A percentile compares a stretch with the other conserved stretches of the same genome.
Evolutionary conservation across 2,329 filamentous ascomycete species (phyloP).

Genomic region (Fusarium acutatum): DNA sequence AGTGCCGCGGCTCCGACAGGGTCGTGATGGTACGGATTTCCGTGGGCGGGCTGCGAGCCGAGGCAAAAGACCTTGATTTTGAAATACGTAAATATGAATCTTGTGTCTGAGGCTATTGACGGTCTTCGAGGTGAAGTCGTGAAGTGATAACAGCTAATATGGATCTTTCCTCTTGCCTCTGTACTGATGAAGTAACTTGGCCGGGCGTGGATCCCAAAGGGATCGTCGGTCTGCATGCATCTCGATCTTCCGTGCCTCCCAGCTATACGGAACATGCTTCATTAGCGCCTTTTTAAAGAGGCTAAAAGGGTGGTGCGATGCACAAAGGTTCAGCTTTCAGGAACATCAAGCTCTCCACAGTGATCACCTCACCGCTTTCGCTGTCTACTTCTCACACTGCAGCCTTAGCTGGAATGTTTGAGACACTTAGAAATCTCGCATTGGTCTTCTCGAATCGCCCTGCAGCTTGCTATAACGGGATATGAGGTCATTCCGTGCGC

Average conservation of each 20-base stretch:
- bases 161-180: conserved; percentile 4
- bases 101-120: neutral
- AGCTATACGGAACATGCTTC: conserved; percentile 39
- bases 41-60: neutral
- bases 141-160: neutral
- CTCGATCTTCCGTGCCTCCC: conserved; percentile 33
- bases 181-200: neutral
- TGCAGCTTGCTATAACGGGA: neutral
- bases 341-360: conserved; percentile 21
- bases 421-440: neutral
- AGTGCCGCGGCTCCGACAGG: conserved; percentile 25
- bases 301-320: conserved; percentile 19
- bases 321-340: conserved; percentile 32
- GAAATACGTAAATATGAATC: neutral
- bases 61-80: neutral
- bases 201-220: conserved; percentile 11
- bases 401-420: neutral
- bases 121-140: neutral
- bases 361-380: conserved; percentile 35
- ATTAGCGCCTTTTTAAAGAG: conserved; percentile 21
- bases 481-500: conserved; percentile 9
- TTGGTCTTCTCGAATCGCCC: neutral
- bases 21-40: conserved; percentile 22
- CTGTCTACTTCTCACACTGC: neutral
- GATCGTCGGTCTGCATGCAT: conserved; percentile 34